These are phyloP conservation scores for Exserohilum rostratum DNA, from an alignment of 2,329 filamentous ascomycete genomes.

Conservation along the genomic window DNA sequence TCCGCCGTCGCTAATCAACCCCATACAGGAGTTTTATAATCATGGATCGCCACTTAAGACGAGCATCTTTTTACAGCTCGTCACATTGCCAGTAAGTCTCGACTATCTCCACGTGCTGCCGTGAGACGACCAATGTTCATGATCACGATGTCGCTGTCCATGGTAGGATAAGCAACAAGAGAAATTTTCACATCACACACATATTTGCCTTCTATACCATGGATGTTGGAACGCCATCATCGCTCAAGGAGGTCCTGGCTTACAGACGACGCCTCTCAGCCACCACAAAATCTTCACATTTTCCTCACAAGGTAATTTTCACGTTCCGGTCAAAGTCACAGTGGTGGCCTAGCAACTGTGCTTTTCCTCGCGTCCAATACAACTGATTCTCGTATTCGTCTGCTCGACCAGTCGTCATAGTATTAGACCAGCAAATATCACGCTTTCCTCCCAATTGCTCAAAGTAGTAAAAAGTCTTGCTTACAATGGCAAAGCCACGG, in stretches of 20 bases:
- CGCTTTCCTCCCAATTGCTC: neutral
- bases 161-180: neutral
- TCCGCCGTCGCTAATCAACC: neutral
- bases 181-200: neutral
- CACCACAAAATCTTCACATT: neutral
- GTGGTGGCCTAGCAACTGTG: neutral
- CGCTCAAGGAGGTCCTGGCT: neutral
- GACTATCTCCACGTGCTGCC: neutral
- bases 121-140: neutral
- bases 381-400: neutral
- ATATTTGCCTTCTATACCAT: neutral
- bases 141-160: neutral
- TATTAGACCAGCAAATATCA: neutral
- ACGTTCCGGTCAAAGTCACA: neutral
- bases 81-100: neutral
- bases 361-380: neutral
- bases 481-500: slow-evolving; percentile 1
- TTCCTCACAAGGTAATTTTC: neutral
- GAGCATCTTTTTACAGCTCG: neutral
- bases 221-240: neutral
- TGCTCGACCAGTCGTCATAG: neutral
- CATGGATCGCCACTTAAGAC: neutral
- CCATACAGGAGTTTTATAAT: neutral
- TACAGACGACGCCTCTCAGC: slow-evolving; percentile 2
- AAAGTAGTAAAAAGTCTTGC: neutral